Evolutionary conservation across 352 stramenopile species (phyloP).

Genomic region (Phytopythium oedochilum): DNA sequence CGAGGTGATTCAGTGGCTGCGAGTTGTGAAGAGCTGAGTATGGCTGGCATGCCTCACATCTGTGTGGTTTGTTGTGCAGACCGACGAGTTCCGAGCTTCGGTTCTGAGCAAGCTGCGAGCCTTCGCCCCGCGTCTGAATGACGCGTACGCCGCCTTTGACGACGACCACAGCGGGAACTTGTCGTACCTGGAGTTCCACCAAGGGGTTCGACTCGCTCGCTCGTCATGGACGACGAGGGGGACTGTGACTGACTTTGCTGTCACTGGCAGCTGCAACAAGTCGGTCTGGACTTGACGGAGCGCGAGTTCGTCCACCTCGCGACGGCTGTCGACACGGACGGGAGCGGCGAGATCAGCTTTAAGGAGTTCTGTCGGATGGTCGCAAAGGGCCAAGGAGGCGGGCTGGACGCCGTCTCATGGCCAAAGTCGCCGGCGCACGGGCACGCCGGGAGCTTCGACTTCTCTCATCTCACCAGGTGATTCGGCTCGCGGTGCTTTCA

Average conservation of each 20-base stretch:
- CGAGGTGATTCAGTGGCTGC: too few relatives aligned
- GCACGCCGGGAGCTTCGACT: constrained; percentile 25
- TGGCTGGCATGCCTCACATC: too few relatives aligned
- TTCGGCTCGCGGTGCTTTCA: too few relatives aligned
- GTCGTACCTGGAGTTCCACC: constrained; percentile 42
- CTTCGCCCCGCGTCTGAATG: constrained; percentile 37
- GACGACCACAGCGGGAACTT: constrained; percentile 46
- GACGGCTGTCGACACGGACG: constrained; percentile 31
- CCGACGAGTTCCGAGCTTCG: constrained; percentile 23
- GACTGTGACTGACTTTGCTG: too few relatives aligned
- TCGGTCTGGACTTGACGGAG: constrained; percentile 44
- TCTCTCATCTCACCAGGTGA: constrained; percentile 40
- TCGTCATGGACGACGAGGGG: too few relatives aligned
- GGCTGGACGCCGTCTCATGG: neutral
- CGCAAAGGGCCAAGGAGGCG: neutral
- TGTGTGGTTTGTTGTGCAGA: constrained; percentile 19
- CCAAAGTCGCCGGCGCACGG: constrained; percentile 4
- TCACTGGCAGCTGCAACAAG: constrained; percentile 29
- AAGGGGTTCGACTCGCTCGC: too few relatives aligned
- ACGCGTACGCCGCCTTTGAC: constrained; percentile 49
- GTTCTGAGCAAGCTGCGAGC: constrained; percentile 36
- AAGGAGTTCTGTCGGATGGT: constrained; percentile 51
- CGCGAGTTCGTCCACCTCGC: constrained; percentile 41
- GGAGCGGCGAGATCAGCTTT: constrained; percentile 54
- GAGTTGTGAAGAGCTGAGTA: too few relatives aligned